phyloP scores from a whole-genome alignment of 106 monocot species.

The Gastrodia elata region DNA sequence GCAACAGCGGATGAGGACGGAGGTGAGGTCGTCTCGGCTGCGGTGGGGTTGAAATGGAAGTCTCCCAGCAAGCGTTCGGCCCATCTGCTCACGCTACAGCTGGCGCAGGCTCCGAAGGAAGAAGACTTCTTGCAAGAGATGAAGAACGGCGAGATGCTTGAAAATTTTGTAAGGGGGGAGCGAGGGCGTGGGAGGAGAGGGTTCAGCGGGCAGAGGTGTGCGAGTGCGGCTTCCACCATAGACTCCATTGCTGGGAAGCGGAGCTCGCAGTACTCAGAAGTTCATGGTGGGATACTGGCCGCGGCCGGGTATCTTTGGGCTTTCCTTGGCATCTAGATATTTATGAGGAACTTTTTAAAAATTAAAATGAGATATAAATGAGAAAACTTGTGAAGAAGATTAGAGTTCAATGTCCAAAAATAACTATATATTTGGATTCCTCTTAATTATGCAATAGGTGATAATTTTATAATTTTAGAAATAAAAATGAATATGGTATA shows the following conservation, averaged over 20 bases:
- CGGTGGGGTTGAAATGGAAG: constrained; percentile 48
- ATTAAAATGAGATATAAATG: no score
- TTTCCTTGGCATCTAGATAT: no score
- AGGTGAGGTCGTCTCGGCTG: constrained; percentile 13
- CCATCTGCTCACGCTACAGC: constrained; percentile 55
- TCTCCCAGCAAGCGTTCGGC: constrained; percentile 81
- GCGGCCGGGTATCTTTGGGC: no score
- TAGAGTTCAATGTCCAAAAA: no score
- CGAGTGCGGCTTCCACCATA: neutral
- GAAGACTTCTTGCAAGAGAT: constrained; percentile 4
- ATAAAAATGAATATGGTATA: no score
- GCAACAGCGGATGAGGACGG: constrained; percentile 9
- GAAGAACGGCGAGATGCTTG: neutral
- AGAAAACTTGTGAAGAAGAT: no score
- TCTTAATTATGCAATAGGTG: no score
- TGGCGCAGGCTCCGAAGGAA: constrained; percentile 9
- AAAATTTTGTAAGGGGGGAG: neutral
- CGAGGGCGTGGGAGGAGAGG: neutral
- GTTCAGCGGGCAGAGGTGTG: constrained; percentile 5
- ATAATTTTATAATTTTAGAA: no score
- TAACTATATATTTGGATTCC: no score
- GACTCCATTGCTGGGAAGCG: neutral
- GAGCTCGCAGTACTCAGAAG: neutral
- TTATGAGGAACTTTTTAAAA: no score
- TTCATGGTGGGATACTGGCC: no score